A percentile compares a stretch with the other conserved stretches of the same genome.
These are phyloP conservation scores for Athelia psychrophila DNA, from an alignment of 1,284 basidiomycete genomes.

Conservation along the genomic window DNA sequence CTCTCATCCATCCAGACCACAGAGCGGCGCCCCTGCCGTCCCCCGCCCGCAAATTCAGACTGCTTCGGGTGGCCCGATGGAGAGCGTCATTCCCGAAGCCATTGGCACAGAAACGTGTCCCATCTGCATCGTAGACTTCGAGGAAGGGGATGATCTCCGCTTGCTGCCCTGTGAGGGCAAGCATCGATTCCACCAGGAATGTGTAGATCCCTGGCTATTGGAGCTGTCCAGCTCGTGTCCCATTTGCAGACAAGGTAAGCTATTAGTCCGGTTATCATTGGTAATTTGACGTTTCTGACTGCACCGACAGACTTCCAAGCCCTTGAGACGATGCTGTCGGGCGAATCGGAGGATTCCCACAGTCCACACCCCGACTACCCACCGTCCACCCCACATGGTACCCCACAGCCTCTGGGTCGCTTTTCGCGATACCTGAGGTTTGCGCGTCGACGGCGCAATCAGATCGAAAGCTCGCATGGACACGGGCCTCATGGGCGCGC, in stretches of 20 bases:
- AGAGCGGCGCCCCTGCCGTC: neutral
- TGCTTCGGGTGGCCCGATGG: conserved; percentile 11
- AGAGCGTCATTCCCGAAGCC: conserved; percentile 53
- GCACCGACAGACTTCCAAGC: conserved; percentile 42
- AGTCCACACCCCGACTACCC: neutral
- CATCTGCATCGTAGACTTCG: conserved; percentile 91
- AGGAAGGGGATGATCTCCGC: conserved; percentile 87
- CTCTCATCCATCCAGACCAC: neutral
- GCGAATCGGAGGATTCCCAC: conserved; percentile 21
- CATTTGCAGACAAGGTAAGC: conserved; percentile 82
- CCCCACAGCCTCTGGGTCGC: conserved; percentile 1
- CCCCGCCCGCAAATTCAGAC: neutral
- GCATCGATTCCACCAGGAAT: conserved; percentile 83
- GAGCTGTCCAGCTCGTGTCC: conserved; percentile 90
- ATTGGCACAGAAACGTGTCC: conserved; percentile 87
- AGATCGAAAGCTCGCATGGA: neutral
- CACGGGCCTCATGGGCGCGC: neutral
- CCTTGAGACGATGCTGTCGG: conserved; percentile 44
- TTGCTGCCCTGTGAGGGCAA: conserved; percentile 87
- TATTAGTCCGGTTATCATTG: conserved; percentile 3
- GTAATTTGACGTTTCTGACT: conserved; percentile 3
- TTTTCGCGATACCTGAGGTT: conserved; percentile 8
- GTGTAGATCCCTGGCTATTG: conserved; percentile 85
- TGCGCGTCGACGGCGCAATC: conserved; percentile 3
- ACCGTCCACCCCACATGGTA: neutral